Evolutionary conservation across 345 rosid species (phyloP), one percentile per base, ranked within the genome.

Genomic region (Arabidopsis suecica): DNA sequence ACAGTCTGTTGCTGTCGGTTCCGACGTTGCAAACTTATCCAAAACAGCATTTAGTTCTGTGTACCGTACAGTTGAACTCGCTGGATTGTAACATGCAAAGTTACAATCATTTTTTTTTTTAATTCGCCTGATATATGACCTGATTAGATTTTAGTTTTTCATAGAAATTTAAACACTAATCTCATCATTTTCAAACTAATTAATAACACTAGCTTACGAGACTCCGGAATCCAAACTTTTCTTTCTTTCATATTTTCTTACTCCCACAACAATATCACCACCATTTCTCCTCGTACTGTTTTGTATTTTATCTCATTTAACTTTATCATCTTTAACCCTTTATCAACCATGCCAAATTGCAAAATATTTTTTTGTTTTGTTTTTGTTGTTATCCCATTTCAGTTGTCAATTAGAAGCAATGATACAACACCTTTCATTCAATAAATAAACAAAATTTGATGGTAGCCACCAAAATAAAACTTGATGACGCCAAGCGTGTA

Each of bases 21-120:
- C 57, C 61, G 69, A 75, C 72, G 79, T 75, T 36, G 69, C 69
- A 44, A 7, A 51, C 74, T 75, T 75, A 75, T 75, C 79, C 74
- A 51, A 68, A 68, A 7, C 8, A 32, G 55, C 40, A 12, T 68
- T 75, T 59, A 57, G 55, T 54, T 68, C 32, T 59, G 68, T 41
- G 55, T 59, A 60, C 79, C 79, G 79, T 75, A 68, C 68, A 60
- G 55, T 67, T 30, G 11, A 68, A 68, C 62, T 59, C 23, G 61
- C 79, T 75, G 73, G 68, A 67, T 67, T 59, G 68, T 64, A 66
- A 58, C 77, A 72, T 53, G 69, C 76, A 44, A 50, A 50, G 50
- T 60, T 23, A 3, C 48, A 9, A 37, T 71, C 8, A 33, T 1
- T 16, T 16, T 16, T 16, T 16, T 16, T 16, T 16, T 16, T 16